Percentiles rank a stretch among this genome's conserved stretches.
These are phyloP conservation scores for Avena eriantha DNA, from an alignment of 176 grass and related monocot species.

Conservation along the genomic window DNA sequence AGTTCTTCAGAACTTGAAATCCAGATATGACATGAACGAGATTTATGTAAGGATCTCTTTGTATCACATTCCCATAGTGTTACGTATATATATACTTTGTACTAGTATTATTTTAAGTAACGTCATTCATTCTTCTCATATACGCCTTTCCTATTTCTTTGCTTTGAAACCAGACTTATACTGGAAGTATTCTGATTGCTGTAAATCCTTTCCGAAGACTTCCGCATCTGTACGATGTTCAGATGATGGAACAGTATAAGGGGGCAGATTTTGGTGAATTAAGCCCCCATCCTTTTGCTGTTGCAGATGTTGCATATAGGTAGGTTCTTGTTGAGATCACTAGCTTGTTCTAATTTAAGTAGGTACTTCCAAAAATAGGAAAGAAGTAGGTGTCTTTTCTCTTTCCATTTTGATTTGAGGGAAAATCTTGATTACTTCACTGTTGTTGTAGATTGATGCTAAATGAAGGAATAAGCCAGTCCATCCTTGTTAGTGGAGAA, in stretches of 20 bases:
- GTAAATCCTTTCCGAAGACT: conserved; percentile 97
- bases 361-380: conserved; percentile 23
- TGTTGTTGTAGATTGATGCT: conserved; percentile 69
- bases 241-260: conserved; percentile 99
- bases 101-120: not conserved
- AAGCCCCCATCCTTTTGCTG: conserved; percentile 93
- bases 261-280: conserved; percentile 93
- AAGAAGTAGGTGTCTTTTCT: not conserved
- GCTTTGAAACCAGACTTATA: conserved; percentile 77
- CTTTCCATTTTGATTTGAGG: conserved; percentile 40
- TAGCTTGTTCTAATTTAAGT: conserved; percentile 14
- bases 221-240: conserved; percentile 92
- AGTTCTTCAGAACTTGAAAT: conserved; percentile 88
- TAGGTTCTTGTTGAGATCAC: conserved; percentile 60
- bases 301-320: conserved; percentile 97
- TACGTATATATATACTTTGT: not conserved
- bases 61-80: conserved; percentile 9
- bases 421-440: conserved; percentile 25
- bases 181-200: conserved; percentile 96
- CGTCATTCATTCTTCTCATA: conserved; percentile 26
- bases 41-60: conserved; percentile 75
- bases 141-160: conserved; percentile 20
- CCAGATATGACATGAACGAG: conserved; percentile 96
- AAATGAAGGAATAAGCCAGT: conserved; percentile 76
- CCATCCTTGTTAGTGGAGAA: conserved; percentile 95